Evolutionary conservation across 176 grass and related monocot species (phyloP), one percentile per base, ranked within the genome.

Genomic region (Zea luxurians): DNA sequence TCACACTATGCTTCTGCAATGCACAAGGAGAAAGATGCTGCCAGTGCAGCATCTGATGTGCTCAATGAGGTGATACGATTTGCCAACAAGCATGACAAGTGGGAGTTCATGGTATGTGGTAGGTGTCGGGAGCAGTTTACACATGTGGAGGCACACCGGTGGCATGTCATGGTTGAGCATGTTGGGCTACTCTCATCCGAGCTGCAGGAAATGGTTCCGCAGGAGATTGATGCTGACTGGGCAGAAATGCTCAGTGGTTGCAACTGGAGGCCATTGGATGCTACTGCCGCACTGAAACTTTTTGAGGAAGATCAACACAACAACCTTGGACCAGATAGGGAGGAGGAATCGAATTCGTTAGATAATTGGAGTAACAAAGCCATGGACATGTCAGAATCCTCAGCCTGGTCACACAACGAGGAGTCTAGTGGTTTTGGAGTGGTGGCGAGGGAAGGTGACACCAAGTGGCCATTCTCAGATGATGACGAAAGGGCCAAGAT

Each of bases 181-280:
- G 67, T 93, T 37, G 86, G 78, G 13, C 11, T 36, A 34, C 72
- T 95, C n/a, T 61, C 86, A 15, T 69, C 65, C 55, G 40, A 55
- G 45, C 63, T 80, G 75, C 80, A 85, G 58, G 37, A 80, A 16
- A 68, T 92, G 75, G 62, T 95, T 63, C 96, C 96, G 4, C 80
- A 73, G 7, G 96, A 85, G 68, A 81, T 99, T 59, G 81, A 86
- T 54, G 68, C 77, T 83, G 74, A 87, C 37, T 95, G 89, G 92
- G 76, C 72, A 53, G 63, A 71, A 9, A 95, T 93, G 96, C 88
- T 99, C 37, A 52, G 80, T 74, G 75, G 76, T 78, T 86, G 76
- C 7, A 89, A 61, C 64, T 95, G 88, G 96, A 95, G 84, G 68
- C 92, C 96, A 3, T 66, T 95, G 58, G 92, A 99, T 83, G 83